These are phyloP conservation scores for Melaleuca alternifolia DNA, from an alignment of 345 rosid genomes.

Conservation along the genomic window DNA sequence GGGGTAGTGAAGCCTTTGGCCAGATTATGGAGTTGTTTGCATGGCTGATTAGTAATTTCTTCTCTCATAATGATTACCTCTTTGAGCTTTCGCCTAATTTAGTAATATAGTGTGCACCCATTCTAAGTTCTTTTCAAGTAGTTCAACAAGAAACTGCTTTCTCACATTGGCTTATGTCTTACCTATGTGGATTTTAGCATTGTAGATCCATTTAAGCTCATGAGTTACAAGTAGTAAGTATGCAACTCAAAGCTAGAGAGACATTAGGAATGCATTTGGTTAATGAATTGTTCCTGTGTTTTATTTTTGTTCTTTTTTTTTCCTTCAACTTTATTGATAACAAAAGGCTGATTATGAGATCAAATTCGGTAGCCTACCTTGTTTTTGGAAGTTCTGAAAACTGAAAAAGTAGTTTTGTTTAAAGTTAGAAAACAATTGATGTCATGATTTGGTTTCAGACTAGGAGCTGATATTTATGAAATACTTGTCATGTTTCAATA, in stretches of 20 bases:
- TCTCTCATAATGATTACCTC: slow-evolving; percentile 16
- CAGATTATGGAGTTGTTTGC: slow-evolving; percentile 33
- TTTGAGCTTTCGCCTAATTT: not conserved
- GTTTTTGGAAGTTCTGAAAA: not conserved
- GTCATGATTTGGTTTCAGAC: not conserved
- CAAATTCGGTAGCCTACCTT: not conserved
- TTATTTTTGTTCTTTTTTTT: not conserved
- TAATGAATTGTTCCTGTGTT: not conserved
- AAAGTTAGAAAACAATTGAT: not conserved
- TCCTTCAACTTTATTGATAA: not conserved
- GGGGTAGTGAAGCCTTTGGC: slow-evolving; percentile 54
- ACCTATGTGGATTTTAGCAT: not conserved
- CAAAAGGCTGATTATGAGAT: not conserved
- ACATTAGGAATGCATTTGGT: not conserved
- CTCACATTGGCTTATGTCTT: not conserved
- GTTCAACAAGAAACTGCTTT: not conserved
- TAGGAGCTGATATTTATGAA: not conserved
- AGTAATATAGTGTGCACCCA: not conserved
- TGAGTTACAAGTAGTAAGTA: not conserved
- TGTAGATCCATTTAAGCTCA: not conserved
- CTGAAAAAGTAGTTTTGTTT: not conserved
- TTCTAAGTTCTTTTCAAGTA: not conserved
- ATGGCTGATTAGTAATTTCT: slow-evolving; percentile 40
- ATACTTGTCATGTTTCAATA: not conserved
- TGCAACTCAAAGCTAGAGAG: not conserved